Base-by-base conservation (phyloP, 805 yeast species). In the Yarrowia deformans region DNA sequence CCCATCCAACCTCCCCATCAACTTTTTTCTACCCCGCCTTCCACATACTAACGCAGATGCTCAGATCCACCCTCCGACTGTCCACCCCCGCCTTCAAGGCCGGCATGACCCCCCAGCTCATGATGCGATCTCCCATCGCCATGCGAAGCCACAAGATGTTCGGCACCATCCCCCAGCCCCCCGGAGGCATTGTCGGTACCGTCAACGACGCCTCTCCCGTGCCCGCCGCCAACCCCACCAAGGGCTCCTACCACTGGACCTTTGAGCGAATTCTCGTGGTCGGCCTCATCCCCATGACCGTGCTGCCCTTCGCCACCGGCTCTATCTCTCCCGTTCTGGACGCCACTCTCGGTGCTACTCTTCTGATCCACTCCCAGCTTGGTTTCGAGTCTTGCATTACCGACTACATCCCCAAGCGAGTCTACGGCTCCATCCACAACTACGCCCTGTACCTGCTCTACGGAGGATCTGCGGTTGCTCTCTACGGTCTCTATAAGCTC, bases 161-260 rank as follows among this genome's bases (percentile, higher is more conserved):
- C 45, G 69, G 73, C 67, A 69, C 69, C 70, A 85, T 87, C 70
- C 88, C 89, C 70, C 96, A 91, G 80, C 94, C 96, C 43, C 91
- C 98, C 54, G 98, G 98, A 46, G 84, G 90, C 77, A 88, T 94
- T 69, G 88, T 88, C 58, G 98, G 98, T n/a, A 87, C 93, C 8
- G 97, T 93, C 61, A 95, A 94, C 79, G 98, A 95, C 71, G 93
- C 98, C 16, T 90, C 84, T 75, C 80, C 81, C 42, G 81, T 86
- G 16, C 98, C 98, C 48, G 79, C 82, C 49, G 77, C 88, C 6
- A 82, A 85, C 75, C 85, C 83, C 72, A 76, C 82, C 64, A 93
- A 92, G 75, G 98, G 98, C 60, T 90, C 96, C 32, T 84, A 87
- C 78, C 98, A 93, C 82, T 94, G 99, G 99, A 82, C 90, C n/a